A percentile compares a stretch with the other conserved stretches of the same genome.
These are phyloP conservation scores for Candida ortonii DNA, from an alignment of 805 yeast genomes.

Conservation along the genomic window DNA sequence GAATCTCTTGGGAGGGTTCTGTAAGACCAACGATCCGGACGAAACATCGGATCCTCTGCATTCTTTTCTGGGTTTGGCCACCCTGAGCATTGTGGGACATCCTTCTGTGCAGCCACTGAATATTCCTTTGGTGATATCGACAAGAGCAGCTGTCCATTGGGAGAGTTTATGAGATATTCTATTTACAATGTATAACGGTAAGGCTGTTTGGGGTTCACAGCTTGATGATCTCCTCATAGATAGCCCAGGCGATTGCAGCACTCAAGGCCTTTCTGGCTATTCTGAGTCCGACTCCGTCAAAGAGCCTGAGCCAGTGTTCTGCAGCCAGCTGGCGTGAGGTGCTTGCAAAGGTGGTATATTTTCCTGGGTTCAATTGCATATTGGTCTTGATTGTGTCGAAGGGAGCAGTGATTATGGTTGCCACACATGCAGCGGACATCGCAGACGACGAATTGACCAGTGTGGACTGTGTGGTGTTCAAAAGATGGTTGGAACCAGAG, in stretches of 20 bases:
- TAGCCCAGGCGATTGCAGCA: slow-evolving; percentile 96
- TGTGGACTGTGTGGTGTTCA: slow-evolving; percentile 36
- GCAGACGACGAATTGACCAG: slow-evolving; percentile 75
- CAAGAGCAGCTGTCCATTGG: slow-evolving; percentile 21
- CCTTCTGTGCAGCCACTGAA: slow-evolving; percentile 15
- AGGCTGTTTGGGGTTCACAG: slow-evolving; percentile 10
- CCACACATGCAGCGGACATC: slow-evolving; percentile 66
- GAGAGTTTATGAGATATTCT: slow-evolving; percentile 6
- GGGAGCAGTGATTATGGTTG: slow-evolving; percentile 89
- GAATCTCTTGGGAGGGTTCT: slow-evolving; percentile 69
- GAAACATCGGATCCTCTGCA: slow-evolving; percentile 68
- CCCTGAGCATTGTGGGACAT: slow-evolving; percentile 38
- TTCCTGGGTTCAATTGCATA: slow-evolving; percentile 67
- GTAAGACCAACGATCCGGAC: slow-evolving; percentile 54
- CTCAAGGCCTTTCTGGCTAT: slow-evolving; percentile 82
- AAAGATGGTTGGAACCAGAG: slow-evolving; percentile 3
- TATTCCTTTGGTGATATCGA: slow-evolving; percentile 24
- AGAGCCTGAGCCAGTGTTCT: slow-evolving; percentile 56
- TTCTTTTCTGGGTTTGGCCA: slow-evolving; percentile 58
- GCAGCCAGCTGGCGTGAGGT: slow-evolving; percentile 39
- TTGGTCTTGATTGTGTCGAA: slow-evolving; percentile 92
- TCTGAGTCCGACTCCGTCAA: slow-evolving; percentile 81
- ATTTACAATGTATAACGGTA: slow-evolving; percentile 1
- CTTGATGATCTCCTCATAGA: slow-evolving; percentile 83
- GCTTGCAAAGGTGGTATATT: slow-evolving; percentile 40